Percentiles rank a stretch among this genome's conserved stretches.
Evolutionary conservation across 202 grass and related monocot genomes (phyloP).

Genomic region (Digitaria exilis): DNA sequence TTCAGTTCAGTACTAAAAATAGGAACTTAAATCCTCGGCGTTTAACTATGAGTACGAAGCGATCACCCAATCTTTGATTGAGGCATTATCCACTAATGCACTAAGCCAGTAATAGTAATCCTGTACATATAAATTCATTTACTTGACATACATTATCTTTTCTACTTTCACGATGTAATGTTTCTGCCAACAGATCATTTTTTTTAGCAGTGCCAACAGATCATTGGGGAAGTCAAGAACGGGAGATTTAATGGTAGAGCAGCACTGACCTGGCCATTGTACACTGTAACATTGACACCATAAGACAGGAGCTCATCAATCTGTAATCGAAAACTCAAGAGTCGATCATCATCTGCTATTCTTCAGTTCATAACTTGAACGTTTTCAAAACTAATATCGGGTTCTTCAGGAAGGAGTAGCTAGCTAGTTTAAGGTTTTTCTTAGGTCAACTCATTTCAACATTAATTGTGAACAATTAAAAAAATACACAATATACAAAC

Average conservation of each 20-base stretch:
- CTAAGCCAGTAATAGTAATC: not conserved
- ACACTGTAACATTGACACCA: constrained; percentile 62
- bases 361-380: too few species aligned
- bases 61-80: not conserved
- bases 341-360: not conserved
- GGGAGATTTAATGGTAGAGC: not conserved
- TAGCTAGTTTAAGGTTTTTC: too few species aligned
- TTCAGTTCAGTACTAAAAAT: constrained; percentile 22
- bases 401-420: too few species aligned
- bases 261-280: constrained; percentile 64
- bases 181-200: not conserved
- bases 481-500: too few species aligned
- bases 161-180: not conserved
- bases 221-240: not conserved
- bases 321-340: constrained; percentile 6
- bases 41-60: not conserved
- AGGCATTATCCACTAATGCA: not conserved
- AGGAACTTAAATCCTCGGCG: not conserved
- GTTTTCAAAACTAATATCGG: not conserved
- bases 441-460: too few species aligned
- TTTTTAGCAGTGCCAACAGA: too few species aligned
- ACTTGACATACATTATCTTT: not conserved
- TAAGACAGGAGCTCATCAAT: constrained; percentile 59
- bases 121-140: not conserved
- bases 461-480: too few species aligned